phyloP scores from a whole-genome alignment of 805 yeast species.

The Babjeviella inositovora region DNA sequence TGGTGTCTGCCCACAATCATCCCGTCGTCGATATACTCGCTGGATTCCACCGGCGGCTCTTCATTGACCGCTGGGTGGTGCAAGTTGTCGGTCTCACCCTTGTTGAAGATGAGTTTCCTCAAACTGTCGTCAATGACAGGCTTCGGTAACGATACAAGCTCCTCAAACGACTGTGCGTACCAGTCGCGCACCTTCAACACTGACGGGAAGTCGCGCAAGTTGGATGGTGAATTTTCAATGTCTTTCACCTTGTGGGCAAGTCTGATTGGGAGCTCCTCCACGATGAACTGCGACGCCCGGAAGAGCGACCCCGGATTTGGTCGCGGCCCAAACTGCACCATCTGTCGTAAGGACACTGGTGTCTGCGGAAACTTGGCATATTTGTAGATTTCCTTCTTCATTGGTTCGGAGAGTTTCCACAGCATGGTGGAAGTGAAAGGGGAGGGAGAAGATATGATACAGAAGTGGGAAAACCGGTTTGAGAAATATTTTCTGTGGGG shows the following conservation, averaged over 20 bases:
- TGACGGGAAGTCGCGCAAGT: constrained; percentile 56
- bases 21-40: constrained; percentile 32
- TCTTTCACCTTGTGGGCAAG: constrained; percentile 79
- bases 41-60: constrained; percentile 8
- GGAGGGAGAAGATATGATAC: no score
- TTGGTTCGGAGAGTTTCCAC: constrained; percentile 31
- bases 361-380: constrained; percentile 70
- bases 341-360: constrained; percentile 70
- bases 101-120: constrained; percentile 14
- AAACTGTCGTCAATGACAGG: constrained; percentile 33
- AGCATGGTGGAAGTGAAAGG: constrained; percentile 8
- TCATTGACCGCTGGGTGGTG: constrained; percentile 2
- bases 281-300: constrained; percentile 71
- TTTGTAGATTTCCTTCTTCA: constrained; percentile 38
- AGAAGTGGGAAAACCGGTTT: no score
- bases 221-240: constrained; percentile 65
- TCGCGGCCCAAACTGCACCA: constrained; percentile 80
- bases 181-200: constrained; percentile 68
- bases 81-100: constrained; percentile 3
- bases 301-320: constrained; percentile 70
- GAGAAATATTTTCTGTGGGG: no score
- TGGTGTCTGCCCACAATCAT: constrained; percentile 9
- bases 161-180: constrained; percentile 86
- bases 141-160: constrained; percentile 46
- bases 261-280: constrained; percentile 77